These are phyloP conservation scores for Clonostachys sp. DNA, from an alignment of 2,329 filamentous ascomycete species.

Conservation along the genomic window DNA sequence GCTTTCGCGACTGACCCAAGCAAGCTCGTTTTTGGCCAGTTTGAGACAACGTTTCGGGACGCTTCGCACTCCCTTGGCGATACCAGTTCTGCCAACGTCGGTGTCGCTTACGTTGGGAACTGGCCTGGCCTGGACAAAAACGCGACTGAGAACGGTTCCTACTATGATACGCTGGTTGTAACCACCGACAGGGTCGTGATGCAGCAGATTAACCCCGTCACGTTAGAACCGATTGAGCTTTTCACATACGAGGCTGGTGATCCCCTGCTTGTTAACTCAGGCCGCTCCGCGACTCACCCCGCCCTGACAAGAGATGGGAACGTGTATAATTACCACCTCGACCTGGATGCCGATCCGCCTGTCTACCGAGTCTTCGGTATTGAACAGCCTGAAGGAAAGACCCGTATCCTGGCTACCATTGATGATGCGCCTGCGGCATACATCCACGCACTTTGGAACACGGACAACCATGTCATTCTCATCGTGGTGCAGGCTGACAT, in stretches of 20 bases:
- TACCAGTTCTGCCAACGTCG: slow-evolving; percentile 54
- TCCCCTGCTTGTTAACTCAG: slow-evolving; percentile 57
- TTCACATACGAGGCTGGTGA: slow-evolving; percentile 58
- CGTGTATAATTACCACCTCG: slow-evolving; percentile 77
- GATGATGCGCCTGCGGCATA: slow-evolving; percentile 56
- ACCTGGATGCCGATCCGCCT: slow-evolving; percentile 42
- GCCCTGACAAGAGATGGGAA: slow-evolving; percentile 70
- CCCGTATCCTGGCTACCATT: slow-evolving; percentile 67
- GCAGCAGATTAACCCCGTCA: slow-evolving; percentile 62
- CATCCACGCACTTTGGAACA: slow-evolving; percentile 78
- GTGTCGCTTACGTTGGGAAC: slow-evolving; percentile 35
- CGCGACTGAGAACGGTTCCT: slow-evolving; percentile 27
- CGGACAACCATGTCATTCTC: slow-evolving; percentile 64
- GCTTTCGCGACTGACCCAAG: slow-evolving; percentile 61
- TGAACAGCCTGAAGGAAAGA: slow-evolving; percentile 57
- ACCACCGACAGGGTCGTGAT: slow-evolving; percentile 53
- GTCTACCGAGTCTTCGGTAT: slow-evolving; percentile 68
- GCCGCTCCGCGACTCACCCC: slow-evolving; percentile 65
- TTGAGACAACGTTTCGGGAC: slow-evolving; percentile 23
- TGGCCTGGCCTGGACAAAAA: neutral
- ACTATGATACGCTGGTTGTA: slow-evolving; percentile 43
- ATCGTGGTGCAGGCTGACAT: slow-evolving; percentile 69
- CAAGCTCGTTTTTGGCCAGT: slow-evolving; percentile 58
- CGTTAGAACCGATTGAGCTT: slow-evolving; percentile 67
- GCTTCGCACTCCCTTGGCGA: slow-evolving; percentile 57